phyloP scores from a whole-genome alignment of 352 stramenopile genomes.

The Pythium rhizo-oryzae region DNA sequence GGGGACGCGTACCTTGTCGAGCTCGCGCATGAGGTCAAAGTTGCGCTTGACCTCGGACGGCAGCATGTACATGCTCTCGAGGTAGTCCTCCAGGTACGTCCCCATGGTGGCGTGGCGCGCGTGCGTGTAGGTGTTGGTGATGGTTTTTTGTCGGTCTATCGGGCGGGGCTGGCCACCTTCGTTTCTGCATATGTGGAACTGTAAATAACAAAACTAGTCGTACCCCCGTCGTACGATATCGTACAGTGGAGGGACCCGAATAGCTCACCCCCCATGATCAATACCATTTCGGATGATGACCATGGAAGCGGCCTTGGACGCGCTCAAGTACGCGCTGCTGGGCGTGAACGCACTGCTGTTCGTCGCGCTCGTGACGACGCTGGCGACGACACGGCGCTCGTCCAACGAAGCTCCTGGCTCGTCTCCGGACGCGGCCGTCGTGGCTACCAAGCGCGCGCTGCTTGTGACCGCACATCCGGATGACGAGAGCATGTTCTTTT shows the following conservation, averaged over 20 bases:
- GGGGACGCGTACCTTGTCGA: slow-evolving; percentile 66
- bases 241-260: too few relatives aligned
- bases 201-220: too few relatives aligned
- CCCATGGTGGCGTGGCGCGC: slow-evolving; percentile 46
- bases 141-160: not conserved
- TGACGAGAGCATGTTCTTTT: slow-evolving; percentile 98
- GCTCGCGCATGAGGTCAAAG: slow-evolving; percentile 89
- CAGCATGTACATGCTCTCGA: slow-evolving; percentile 91
- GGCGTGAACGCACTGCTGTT: slow-evolving; percentile 67
- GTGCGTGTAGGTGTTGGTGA: too few relatives aligned
- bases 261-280: too few relatives aligned
- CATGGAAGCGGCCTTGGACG: slow-evolving; percentile 48
- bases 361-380: slow-evolving; percentile 40
- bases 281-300: not conserved
- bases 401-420: slow-evolving; percentile 1
- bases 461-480: slow-evolving; percentile 96
- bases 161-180: too few relatives aligned
- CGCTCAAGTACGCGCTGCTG: slow-evolving; percentile 63
- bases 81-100: slow-evolving; percentile 87
- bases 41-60: slow-evolving; percentile 90
- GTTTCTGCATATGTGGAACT: too few relatives aligned
- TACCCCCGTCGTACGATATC: too few relatives aligned
- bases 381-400: slow-evolving; percentile 22
- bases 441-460: slow-evolving; percentile 50
- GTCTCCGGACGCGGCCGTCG: not conserved